Conservation (phyloP, 129 eudicot species). For the Flaveria robusta region DNA sequence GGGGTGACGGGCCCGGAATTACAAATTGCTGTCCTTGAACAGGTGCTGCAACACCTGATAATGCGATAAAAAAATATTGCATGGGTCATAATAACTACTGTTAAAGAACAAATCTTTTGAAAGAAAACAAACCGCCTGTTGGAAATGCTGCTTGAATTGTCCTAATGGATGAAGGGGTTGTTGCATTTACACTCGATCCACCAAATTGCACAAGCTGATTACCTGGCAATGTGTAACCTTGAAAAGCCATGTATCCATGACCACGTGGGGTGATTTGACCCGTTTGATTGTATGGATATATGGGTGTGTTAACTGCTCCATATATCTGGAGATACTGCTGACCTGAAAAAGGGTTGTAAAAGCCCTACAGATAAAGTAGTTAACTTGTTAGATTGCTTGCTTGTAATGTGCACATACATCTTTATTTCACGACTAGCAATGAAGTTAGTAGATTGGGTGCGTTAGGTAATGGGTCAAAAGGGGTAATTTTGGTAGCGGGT, state of each 20-base stretch:
- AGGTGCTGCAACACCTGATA: constrained; percentile 64
- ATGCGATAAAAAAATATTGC: constrained; percentile 31
- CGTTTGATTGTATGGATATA: constrained; percentile 82
- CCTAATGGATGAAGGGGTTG: constrained; percentile 64
- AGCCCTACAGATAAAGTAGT: constrained; percentile 50
- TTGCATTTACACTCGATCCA: constrained; percentile 61
- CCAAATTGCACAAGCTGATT: constrained; percentile 80
- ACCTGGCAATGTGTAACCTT: constrained; percentile 70
- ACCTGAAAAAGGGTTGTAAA: constrained; percentile 70
- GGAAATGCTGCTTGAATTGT: constrained; percentile 71
- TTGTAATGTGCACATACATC: not conserved
- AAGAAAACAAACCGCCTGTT: constrained; percentile 48
- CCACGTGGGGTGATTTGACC: constrained; percentile 63
- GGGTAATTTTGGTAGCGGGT: not conserved
- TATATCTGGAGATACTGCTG: constrained; percentile 89
- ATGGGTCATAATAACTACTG: not conserved
- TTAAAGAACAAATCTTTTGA: constrained; percentile 4
- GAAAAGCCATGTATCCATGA: constrained; percentile 65
- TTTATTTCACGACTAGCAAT: constrained; percentile 1
- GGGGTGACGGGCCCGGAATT: constrained; percentile 68
- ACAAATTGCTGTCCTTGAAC: constrained; percentile 74
- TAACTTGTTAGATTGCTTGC: constrained; percentile 5
- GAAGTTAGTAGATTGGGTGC: not conserved
- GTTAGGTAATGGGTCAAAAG: not conserved
- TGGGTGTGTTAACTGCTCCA: constrained; percentile 60